Evolutionary conservation across 176 grass and related monocot species (phyloP), one percentile per base, ranked within the genome.

Genomic region (bread wheat (Triticum aestivum)): DNA sequence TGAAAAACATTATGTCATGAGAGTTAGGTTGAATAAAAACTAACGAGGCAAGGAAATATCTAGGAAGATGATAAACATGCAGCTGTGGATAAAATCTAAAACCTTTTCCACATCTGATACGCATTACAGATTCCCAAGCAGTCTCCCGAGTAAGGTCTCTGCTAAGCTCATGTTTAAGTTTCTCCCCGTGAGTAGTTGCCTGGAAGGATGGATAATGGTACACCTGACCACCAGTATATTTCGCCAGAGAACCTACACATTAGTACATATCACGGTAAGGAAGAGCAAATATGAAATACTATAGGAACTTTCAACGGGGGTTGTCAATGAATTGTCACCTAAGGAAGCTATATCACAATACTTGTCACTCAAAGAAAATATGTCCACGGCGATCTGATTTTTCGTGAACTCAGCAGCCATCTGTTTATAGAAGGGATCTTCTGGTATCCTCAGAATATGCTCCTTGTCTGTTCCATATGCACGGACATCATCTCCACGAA

Each of bases 21-120:
- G 88, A 83, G 66, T 85, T 33, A 74, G n/a, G 11, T 44, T 75
- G 8, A 44, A 73, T 84, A n/a, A 85, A 85, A 88, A 78, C 51
- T 71, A 65, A 67, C 41, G 74, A 63, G 26, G 26, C 66, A 79
- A 54, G 6, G 51, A 68, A 61, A 89, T 29, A 27, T 66, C 7
- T 51, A 81, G 20, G 6, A 74, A 77, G 47, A 56, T 61, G 7
- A 87, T 73, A 79, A 59, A 54, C 70, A 87, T 61, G 39, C 41
- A 84, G 78, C 52, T 49, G 27, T 23, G 68, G 7, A 69, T 82
- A 79, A 82, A 54, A 52, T 12, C 14, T 30, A 77, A 8, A 77
- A 99, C 94, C 94, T 99, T 99, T 99, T 88, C 97, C 94, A 33
- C 97, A 99, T 99, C 97, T 94, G 77, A 99, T 87, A 61, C 97